Percentiles rank a stretch among this genome's conserved stretches.
phyloP scores from a whole-genome alignment of 1,284 basidiomycete species.

The Cerioporus squamosus region DNA sequence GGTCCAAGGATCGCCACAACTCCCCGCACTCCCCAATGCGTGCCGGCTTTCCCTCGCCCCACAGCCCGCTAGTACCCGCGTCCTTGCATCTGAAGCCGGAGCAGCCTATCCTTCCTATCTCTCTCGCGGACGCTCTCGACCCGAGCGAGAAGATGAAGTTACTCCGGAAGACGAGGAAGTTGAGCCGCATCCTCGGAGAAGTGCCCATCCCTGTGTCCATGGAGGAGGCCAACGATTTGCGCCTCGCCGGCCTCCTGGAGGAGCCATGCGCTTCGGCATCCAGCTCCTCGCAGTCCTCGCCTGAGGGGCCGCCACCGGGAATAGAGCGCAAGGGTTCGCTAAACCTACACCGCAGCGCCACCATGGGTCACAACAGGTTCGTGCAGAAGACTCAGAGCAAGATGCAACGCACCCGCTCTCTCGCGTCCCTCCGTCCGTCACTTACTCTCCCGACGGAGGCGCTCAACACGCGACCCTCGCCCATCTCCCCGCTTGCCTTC shows the following conservation, averaged over 20 bases:
- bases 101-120: conserved; percentile 34
- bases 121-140: conserved; percentile 37
- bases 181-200: conserved; percentile 47
- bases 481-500: conserved; percentile 26
- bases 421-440: conserved; percentile 28
- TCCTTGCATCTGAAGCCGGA: conserved; percentile 19
- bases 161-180: conserved; percentile 46
- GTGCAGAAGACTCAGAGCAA: conserved; percentile 10
- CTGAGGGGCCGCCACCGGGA: conserved; percentile 9
- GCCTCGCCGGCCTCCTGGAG: conserved; percentile 20
- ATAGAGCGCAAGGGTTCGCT: conserved; percentile 17
- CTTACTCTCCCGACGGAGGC: conserved; percentile 21
- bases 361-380: conserved; percentile 21
- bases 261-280: conserved; percentile 17
- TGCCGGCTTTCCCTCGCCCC: conserved; percentile 11
- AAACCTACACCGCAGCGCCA: conserved; percentile 26
- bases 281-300: conserved; percentile 17
- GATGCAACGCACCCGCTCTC: conserved; percentile 31
- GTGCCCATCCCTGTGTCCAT: conserved; percentile 29
- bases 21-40: conserved; percentile 10
- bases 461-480: conserved; percentile 4
- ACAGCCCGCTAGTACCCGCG: conserved; percentile 14
- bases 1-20: conserved; percentile 5
- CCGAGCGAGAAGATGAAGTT: conserved; percentile 42
- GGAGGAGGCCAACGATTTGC: conserved; percentile 19